Percentiles rank a stretch among this genome's conserved stretches.
Evolutionary conservation across 495 filamentous ascomycete genomes (phyloP).

Genomic region (Penicillium argentinense): DNA sequence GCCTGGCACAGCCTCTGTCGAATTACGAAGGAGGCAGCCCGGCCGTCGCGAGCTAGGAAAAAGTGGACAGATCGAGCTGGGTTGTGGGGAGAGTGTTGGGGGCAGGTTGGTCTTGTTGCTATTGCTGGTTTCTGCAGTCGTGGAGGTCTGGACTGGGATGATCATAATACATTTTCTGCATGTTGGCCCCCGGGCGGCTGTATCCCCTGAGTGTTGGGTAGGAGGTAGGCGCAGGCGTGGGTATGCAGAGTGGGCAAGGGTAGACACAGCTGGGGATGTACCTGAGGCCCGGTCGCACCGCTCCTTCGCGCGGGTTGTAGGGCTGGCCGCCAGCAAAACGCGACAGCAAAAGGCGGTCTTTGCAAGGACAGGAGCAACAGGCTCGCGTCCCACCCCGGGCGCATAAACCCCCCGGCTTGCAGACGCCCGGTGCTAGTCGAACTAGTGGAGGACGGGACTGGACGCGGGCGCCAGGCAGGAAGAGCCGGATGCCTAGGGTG

Average conservation of each 20-base stretch:
- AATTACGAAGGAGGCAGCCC: not conserved
- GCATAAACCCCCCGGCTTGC: too few species aligned
- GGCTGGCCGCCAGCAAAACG: conserved; percentile 6
- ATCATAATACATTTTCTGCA: too few species aligned
- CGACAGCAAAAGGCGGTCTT: conserved; percentile 11
- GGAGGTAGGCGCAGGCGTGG: too few species aligned
- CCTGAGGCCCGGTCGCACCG: conserved; percentile 16
- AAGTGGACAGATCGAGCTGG: too few species aligned
- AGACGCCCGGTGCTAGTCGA: not conserved
- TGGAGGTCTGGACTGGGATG: too few species aligned
- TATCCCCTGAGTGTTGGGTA: too few species aligned
- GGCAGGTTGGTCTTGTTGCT: too few species aligned
- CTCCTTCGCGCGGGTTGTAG: conserved; percentile 16
- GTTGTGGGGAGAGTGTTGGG: too few species aligned
- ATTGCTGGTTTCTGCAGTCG: too few species aligned
- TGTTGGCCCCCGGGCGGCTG: too few species aligned
- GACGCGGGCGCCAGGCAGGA: not conserved
- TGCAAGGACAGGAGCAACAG: not conserved
- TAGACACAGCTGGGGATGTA: not conserved
- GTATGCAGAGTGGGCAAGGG: not conserved
- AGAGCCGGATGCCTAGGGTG: not conserved
- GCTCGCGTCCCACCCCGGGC: too few species aligned
- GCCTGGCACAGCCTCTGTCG: not conserved
- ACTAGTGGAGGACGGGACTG: not conserved
- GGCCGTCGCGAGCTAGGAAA: not conserved